Conservation (phyloP, 306 rosid genomes). For the Prosopis cineraria region DNA sequence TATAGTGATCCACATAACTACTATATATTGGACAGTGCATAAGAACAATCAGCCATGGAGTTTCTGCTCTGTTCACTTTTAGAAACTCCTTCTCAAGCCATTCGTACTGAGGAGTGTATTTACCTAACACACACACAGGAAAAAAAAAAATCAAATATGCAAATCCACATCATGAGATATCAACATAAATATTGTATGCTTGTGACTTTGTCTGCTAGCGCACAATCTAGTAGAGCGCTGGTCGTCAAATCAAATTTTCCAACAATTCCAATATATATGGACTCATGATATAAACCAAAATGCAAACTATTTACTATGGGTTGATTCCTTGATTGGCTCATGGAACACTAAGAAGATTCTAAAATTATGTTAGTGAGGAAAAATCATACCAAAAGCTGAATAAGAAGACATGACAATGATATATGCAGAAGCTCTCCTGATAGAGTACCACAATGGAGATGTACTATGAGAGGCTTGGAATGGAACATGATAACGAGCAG, state of each 20-base stretch:
- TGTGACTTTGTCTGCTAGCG: neutral
- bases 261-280: neutral
- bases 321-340: neutral
- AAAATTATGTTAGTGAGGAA: neutral
- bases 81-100: constrained; percentile 51
- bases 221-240: neutral
- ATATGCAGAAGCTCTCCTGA: constrained; percentile 81
- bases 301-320: neutral
- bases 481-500: constrained; percentile 55
- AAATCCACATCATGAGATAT: neutral
- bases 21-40: constrained; percentile 49
- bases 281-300: neutral
- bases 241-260: neutral
- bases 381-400: constrained; percentile 67
- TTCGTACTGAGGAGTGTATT: constrained; percentile 53
- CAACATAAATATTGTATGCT: neutral
- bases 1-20: constrained; percentile 43
- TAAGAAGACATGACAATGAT: constrained; percentile 76
- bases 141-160: neutral
- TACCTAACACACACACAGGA: constrained; percentile 23
- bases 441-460: constrained; percentile 68
- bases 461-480: constrained; percentile 53
- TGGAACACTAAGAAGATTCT: neutral
- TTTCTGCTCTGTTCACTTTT: constrained; percentile 51
- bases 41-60: constrained; percentile 59